Evolutionary conservation across 2,329 filamentous ascomycete species (phyloP), one percentile per base, ranked within the genome.

Genomic region (Chalara sp.): DNA sequence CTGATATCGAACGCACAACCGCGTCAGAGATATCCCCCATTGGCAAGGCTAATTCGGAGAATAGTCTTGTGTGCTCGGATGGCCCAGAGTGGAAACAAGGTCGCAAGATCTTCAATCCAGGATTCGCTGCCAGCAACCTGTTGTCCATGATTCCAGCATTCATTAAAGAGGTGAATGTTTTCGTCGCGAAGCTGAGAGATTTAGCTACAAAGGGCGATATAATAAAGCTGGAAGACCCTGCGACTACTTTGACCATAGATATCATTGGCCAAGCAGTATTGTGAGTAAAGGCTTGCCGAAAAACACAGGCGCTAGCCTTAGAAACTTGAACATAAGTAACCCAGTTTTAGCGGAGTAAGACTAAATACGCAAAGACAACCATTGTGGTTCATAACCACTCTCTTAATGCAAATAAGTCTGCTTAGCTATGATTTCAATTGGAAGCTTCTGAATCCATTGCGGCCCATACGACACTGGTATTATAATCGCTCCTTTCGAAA

Each of bases 91-190:
- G 52, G 52, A 54, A 53, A 40, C 35, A 46, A 11, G 41, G 49
- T 31, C 35, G 54, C 30, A 47, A 30, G 1, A 56, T 56, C 12
- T 56, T 54, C 5, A 56, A 54, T 44, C 54, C 52, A 6, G 52
- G 54, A 6, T 56, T 56, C 28, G 49, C 52, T 13, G 37, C 49
- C n/a, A 30, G 41, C 7, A 51, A 54, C 47, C 37, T 54, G 6
- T 32, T 48, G 2, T 44, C 21, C 5, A 29, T 56, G 29, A 49
- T 54, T n/a, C 52, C 52, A 5, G 43, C n/a, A 21, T 52, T 56
- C 13, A 28, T 54, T 6, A 46, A 54, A 31, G 52, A 54, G 32
- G 48, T 49, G 6, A 21, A 39, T 10, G 42, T 56, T 6, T 56
- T 56, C 5, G 35, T 41, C 6, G 12, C 28, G 1, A 40, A 45